Evolutionary conservation across 176 grass and related monocot genomes (phyloP).

Genomic region (Carex littledalei): DNA sequence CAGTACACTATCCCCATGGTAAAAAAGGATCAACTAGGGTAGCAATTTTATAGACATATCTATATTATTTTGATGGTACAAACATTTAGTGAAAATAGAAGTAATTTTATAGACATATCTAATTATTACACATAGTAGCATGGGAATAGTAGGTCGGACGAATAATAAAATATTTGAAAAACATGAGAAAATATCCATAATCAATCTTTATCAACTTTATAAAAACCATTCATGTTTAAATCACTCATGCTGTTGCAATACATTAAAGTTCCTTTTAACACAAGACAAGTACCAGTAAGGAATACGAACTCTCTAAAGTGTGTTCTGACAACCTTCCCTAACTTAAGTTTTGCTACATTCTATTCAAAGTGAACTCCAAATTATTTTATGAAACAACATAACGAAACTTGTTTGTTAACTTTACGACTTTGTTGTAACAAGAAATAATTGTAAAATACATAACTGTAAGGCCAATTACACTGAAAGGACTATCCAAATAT

Average conservation of each 20-base stretch:
- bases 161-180: background rate
- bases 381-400: background rate
- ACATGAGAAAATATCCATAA: background rate
- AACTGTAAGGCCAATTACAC: background rate
- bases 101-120: background rate
- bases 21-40: background rate
- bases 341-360: background rate
- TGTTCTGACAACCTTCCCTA: background rate
- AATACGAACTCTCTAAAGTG: background rate
- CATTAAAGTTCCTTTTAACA: background rate
- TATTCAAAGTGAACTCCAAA: background rate
- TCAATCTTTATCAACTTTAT: background rate
- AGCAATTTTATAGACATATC: no score
- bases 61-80: background rate
- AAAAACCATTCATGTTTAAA: background rate
- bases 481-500: background rate
- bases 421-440: background rate
- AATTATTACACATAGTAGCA: background rate
- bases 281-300: background rate
- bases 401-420: background rate
- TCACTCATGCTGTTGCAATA: background rate
- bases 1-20: background rate
- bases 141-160: background rate
- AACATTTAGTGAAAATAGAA: background rate
- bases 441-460: background rate